These are phyloP conservation scores for Vitis hybrid DNA, from an alignment of 177 flowering plant genomes.

Conservation along the genomic window DNA sequence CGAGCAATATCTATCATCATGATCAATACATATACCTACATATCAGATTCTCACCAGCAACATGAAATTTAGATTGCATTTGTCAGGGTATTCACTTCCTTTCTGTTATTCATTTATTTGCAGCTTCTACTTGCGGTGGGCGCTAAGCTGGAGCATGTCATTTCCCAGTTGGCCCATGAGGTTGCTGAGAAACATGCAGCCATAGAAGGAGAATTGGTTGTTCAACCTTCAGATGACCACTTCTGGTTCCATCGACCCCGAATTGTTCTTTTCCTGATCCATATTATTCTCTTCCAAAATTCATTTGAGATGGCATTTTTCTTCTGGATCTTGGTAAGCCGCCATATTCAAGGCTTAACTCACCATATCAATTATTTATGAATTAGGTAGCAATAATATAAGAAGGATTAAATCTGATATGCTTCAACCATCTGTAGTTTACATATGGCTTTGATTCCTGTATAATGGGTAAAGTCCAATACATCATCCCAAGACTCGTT, in stretches of 20 bases:
- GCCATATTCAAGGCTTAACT: background rate
- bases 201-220: slow-evolving; percentile 54
- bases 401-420: too few relatives aligned
- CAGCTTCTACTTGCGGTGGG: slow-evolving; percentile 90
- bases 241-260: slow-evolving; percentile 79
- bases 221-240: slow-evolving; percentile 76
- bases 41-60: too few relatives aligned
- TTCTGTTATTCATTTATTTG: slow-evolving; percentile 4
- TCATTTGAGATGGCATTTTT: slow-evolving; percentile 91
- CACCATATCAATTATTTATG: background rate
- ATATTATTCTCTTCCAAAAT: slow-evolving; percentile 89
- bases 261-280: slow-evolving; percentile 76
- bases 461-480: slow-evolving; percentile 71
- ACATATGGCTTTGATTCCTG: slow-evolving; percentile 73
- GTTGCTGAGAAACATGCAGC: slow-evolving; percentile 69
- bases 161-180: slow-evolving; percentile 70
- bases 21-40: too few relatives aligned
- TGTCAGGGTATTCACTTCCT: slow-evolving; percentile 5
- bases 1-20: too few relatives aligned
- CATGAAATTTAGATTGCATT: background rate
- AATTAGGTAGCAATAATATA: background rate
- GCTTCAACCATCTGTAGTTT: slow-evolving; percentile 19
- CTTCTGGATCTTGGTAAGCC: slow-evolving; percentile 84
- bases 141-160: slow-evolving; percentile 85
- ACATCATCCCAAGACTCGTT: slow-evolving; percentile 69